These are phyloP conservation scores for Pugionium dolabratum DNA, from an alignment of 345 rosid genomes.

Conservation along the genomic window DNA sequence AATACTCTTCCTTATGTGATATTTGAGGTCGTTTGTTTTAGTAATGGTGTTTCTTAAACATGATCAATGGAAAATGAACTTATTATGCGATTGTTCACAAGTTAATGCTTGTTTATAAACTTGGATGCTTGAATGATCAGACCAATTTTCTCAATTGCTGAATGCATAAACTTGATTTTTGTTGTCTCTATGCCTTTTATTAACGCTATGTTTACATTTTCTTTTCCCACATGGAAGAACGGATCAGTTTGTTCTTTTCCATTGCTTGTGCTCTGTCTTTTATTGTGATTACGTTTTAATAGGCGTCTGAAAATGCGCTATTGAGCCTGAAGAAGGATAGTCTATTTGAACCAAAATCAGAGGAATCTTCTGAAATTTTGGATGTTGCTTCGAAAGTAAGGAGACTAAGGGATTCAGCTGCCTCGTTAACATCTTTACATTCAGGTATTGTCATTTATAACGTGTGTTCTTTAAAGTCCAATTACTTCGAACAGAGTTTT, in stretches of 20 bases:
- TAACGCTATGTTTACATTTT: neutral
- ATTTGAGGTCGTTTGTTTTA: neutral
- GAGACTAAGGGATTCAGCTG: constrained; percentile 55
- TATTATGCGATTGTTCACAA: neutral
- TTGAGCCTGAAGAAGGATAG: constrained; percentile 44
- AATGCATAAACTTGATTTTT: neutral
- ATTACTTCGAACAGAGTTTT: constrained; percentile 1
- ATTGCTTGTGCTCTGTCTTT: constrained; percentile 2
- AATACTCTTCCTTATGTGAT: neutral
- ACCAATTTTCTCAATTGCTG: neutral
- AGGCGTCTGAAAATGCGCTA: constrained; percentile 73
- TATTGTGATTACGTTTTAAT: constrained; percentile 21
- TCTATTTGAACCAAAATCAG: constrained; percentile 23
- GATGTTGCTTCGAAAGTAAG: constrained; percentile 41
- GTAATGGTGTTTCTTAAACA: neutral
- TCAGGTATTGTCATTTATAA: constrained; percentile 55
- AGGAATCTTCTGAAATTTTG: constrained; percentile 27
- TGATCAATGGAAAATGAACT: constrained; percentile 5
- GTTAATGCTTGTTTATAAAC: neutral
- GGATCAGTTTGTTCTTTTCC: neutral
- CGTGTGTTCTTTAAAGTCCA: neutral
- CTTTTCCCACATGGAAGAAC: neutral
- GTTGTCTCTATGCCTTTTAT: neutral
- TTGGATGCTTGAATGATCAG: constrained; percentile 3
- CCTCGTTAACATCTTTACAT: constrained; percentile 47